These are phyloP conservation scores for Coniochaeta sp. DNA, from an alignment of 2,329 filamentous ascomycete genomes.

Conservation along the genomic window DNA sequence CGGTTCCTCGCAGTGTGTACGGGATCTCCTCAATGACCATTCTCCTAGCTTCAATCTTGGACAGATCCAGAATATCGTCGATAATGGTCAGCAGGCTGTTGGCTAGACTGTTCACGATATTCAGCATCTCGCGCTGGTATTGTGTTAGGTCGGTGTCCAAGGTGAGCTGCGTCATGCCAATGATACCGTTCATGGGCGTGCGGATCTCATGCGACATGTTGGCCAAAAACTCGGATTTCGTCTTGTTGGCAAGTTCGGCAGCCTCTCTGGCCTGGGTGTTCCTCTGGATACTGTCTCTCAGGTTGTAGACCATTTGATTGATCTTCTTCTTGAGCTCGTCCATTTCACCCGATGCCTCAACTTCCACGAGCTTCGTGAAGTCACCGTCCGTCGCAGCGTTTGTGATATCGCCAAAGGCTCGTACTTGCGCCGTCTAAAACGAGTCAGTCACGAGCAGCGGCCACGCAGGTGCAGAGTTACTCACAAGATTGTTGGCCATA, in stretches of 20 bases:
- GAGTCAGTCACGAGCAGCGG: not conserved
- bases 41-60: constrained; percentile 85
- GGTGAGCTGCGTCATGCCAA: constrained; percentile 95
- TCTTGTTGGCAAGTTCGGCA: constrained; percentile 93
- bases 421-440: constrained; percentile 80
- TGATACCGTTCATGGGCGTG: constrained; percentile 96
- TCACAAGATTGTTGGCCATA: constrained; percentile 64
- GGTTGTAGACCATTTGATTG: constrained; percentile 97
- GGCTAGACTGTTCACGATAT: constrained; percentile 93
- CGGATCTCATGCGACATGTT: constrained; percentile 99
- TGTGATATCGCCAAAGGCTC: constrained; percentile 97
- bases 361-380: constrained; percentile 93
- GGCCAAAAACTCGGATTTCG: constrained; percentile 95
- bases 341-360: constrained; percentile 97
- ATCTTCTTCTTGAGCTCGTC: constrained; percentile 98
- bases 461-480: constrained; percentile 11
- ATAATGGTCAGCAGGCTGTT: constrained; percentile 97
- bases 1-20: constrained; percentile 86
- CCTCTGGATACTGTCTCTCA: constrained; percentile 91
- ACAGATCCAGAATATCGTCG: constrained; percentile 70
- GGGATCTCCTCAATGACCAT: constrained; percentile 99
- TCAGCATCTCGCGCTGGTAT: constrained; percentile 96
- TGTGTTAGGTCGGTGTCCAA: constrained; percentile 91
- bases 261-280: constrained; percentile 95
- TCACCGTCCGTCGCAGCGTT: constrained; percentile 95